Evolutionary conservation across 306 rosid species (phyloP).

Genomic region (Ormosia emarginata): DNA sequence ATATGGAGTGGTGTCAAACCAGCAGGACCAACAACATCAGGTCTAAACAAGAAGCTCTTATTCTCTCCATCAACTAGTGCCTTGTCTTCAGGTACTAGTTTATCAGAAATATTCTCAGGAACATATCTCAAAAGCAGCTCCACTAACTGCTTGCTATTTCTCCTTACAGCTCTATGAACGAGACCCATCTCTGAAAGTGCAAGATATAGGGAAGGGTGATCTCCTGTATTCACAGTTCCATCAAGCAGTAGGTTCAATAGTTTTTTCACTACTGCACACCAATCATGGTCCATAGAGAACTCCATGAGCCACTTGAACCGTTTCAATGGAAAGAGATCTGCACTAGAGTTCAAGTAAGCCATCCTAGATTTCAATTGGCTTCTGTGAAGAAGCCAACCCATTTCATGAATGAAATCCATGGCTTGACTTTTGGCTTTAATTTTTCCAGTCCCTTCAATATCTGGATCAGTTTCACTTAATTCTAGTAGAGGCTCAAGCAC

Average conservation of each 20-base stretch:
- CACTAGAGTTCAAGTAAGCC: constrained; percentile 48
- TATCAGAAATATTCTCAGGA: constrained; percentile 38
- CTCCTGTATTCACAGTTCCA: constrained; percentile 63
- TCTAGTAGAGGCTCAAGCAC: constrained; percentile 65
- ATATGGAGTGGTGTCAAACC: constrained; percentile 90
- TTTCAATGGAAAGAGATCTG: constrained; percentile 51
- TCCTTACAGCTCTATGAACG: constrained; percentile 87
- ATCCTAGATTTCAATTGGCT: constrained; percentile 59
- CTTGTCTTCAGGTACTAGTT: constrained; percentile 34
- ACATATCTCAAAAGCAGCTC: constrained; percentile 72
- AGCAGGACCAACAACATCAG: constrained; percentile 70
- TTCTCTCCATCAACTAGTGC: constrained; percentile 30
- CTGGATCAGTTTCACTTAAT: constrained; percentile 38
- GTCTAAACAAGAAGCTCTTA: constrained; percentile 64
- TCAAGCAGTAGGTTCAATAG: constrained; percentile 61
- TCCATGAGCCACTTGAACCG: constrained; percentile 85
- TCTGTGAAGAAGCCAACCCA: constrained; percentile 96
- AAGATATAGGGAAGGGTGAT: constrained; percentile 45
- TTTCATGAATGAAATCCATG: constrained; percentile 87
- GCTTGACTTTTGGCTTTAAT: constrained; percentile 61
- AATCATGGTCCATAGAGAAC: constrained; percentile 88
- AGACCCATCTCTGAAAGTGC: constrained; percentile 73
- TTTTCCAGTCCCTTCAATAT: constrained; percentile 36
- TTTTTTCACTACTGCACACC: constrained; percentile 83
- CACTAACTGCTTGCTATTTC: constrained; percentile 67